Evolutionary conservation across 1,284 basidiomycete genomes (phyloP).

Genomic region (Mycosarcoma mackinlayi): DNA sequence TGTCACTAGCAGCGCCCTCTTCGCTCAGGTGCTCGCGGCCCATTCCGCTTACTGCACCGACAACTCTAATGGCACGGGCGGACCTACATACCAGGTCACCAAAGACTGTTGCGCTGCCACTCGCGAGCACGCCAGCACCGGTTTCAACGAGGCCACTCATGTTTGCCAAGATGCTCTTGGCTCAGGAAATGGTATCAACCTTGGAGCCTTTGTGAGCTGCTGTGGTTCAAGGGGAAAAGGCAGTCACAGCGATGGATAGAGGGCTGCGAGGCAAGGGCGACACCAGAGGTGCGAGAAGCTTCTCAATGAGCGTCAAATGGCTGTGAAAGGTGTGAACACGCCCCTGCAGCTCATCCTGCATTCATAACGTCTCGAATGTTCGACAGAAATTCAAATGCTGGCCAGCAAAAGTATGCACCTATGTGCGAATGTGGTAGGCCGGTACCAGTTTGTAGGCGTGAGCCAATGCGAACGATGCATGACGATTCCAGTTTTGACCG

Average conservation of each 20-base stretch:
- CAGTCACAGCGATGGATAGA: neutral
- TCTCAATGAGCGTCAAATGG: no score
- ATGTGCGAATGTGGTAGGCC: no score
- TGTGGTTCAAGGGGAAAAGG: constrained; percentile 6
- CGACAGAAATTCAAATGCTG: no score
- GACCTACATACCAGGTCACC: neutral
- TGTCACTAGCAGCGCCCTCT: neutral
- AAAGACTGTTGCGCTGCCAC: constrained; percentile 14
- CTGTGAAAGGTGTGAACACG: no score
- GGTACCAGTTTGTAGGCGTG: no score
- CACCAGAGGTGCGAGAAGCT: no score
- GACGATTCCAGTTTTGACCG: no score
- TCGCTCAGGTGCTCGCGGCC: constrained; percentile 1
- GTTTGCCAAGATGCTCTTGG: constrained; percentile 3
- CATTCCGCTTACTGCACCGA: constrained; percentile 7
- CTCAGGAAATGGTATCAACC: constrained; percentile 15
- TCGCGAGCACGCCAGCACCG: constrained; percentile 4
- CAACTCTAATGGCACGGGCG: neutral
- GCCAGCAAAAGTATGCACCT: no score
- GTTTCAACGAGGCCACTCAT: neutral
- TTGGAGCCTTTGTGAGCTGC: constrained; percentile 9
- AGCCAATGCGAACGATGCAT: no score
- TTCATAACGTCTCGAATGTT: no score
- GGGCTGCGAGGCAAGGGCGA: no score
- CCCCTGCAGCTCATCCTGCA: no score